Base-by-base conservation (phyloP, 306 rosid species). In the Casuarina cunninghamiana region DNA sequence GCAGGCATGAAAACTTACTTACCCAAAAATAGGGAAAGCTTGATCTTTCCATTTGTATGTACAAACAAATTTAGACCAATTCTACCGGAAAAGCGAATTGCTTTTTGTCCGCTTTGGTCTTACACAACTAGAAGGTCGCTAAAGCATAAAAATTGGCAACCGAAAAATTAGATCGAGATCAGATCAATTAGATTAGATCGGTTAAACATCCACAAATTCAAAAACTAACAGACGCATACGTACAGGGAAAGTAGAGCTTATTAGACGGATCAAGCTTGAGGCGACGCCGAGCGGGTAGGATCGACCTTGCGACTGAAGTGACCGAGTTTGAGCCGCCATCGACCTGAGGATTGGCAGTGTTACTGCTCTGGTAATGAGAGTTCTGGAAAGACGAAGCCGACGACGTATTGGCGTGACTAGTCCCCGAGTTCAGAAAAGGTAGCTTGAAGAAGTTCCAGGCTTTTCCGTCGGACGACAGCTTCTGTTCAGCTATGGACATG, bases 181-280 rank as follows among this genome's bases (percentile, higher is more conserved):
- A 80, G 48, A 77, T 39, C 61, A 82, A 75, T 35, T 19, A 7
- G 42, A 35, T 5, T 9, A 26, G 1, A 53, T 37, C 49, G 16
- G 7, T n/a, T 21, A 71, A 3, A 43, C 6, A 35, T 1, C 35
- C 69, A 48, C n/a, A 0, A 10, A 51, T 10, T 15, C 74, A 32
- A n/a, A 5, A 67, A 15, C 71, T 26, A 53, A 53, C 17, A 1
- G 74, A 43, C 3, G 17, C n/a, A 37, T 5, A 80, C 92, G 53
- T 85, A 96, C 99, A 93, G 71, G 99, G 99, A 70, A 96, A 96
- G 86, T 86, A 96, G 63, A 96, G 99, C 84, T 96, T 96, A 71
- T 79, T 85, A 51, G 93, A 75, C 17, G 99, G 99, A 88, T 96
- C 99, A 68, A 96, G 99, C 93, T 90, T 96, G 81, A 96, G 99